Conservation (phyloP, 2,329 filamentous ascomycete species). For the Phaeosphaeriaceae sp. region DNA sequence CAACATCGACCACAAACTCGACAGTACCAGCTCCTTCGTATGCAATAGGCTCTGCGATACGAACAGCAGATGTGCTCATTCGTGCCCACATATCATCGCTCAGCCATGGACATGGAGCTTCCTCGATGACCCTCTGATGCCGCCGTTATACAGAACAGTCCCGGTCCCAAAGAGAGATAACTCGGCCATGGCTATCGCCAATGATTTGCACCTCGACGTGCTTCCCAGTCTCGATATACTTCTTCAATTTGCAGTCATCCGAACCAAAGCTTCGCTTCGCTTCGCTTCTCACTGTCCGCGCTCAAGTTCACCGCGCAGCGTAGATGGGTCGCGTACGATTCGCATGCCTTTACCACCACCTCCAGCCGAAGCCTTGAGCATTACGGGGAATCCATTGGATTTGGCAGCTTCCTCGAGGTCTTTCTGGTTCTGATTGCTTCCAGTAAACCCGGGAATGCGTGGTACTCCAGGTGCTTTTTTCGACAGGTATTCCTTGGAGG, state of each 20-base stretch:
- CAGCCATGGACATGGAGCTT: constrained; percentile 70
- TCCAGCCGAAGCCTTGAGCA: constrained; percentile 72
- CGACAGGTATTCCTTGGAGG: constrained; percentile 6
- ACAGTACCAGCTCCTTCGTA: constrained; percentile 74
- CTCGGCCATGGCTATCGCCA: constrained; percentile 71
- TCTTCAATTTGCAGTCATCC: constrained; percentile 72
- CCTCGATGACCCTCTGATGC: constrained; percentile 73
- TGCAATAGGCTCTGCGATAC: not conserved
- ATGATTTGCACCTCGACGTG: constrained; percentile 75
- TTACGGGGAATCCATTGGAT: constrained; percentile 71
- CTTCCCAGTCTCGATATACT: constrained; percentile 71
- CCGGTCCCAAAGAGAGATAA: constrained; percentile 69
- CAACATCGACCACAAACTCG: constrained; percentile 75
- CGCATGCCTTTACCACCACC: constrained; percentile 75
- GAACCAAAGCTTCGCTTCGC: constrained; percentile 71
- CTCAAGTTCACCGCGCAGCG: constrained; percentile 55
- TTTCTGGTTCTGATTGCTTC: constrained; percentile 75
- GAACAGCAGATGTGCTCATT: constrained; percentile 67
- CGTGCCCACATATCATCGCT: constrained; percentile 68
- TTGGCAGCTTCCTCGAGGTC: constrained; percentile 74
- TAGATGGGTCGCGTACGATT: constrained; percentile 58
- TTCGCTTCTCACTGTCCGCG: constrained; percentile 65
- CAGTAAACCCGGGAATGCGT: constrained; percentile 96
- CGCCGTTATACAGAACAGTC: constrained; percentile 72
- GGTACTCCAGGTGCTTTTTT: constrained; percentile 76